Percentiles rank a stretch among this genome's conserved stretches.
Evolutionary conservation across 2,329 filamentous ascomycete species (phyloP).

Genomic region (Fusarium newnesense): DNA sequence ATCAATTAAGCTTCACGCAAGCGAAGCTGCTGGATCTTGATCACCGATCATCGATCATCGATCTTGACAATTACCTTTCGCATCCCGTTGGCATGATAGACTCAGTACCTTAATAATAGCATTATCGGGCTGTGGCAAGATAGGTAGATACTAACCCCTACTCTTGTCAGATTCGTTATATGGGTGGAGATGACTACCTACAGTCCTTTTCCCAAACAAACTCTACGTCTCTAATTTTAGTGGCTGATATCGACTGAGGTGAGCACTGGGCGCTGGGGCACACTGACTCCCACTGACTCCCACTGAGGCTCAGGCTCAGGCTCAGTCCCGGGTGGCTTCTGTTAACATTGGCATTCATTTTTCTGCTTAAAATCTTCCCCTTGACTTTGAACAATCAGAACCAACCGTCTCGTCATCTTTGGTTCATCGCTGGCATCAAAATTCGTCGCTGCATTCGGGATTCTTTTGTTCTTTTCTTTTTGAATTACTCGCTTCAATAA

Average conservation of each 20-base stretch:
- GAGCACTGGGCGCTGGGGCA: constrained; percentile 1
- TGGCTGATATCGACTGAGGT: constrained; percentile 12
- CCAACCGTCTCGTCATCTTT: not conserved
- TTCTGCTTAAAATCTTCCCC: constrained; percentile 5
- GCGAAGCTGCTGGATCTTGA: not conserved
- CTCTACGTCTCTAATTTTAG: not conserved
- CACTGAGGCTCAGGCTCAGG: too few relatives aligned
- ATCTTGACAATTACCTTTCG: not conserved
- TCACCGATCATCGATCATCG: not conserved
- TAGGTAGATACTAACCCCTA: not conserved
- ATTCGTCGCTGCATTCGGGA: not conserved
- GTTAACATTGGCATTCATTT: not conserved
- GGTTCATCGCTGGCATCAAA: constrained; percentile 3
- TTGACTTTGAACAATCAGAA: not conserved
- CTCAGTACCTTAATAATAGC: not conserved
- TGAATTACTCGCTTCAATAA: not conserved
- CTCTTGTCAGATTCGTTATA: not conserved
- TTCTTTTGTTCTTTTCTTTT: constrained; percentile 4
- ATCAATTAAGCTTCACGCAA: not conserved
- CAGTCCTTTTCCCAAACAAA: constrained; percentile 21
- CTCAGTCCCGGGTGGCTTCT: not conserved
- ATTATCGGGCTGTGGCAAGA: not conserved
- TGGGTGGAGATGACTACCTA: not conserved
- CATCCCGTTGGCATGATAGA: not conserved
- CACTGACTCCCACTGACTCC: constrained; percentile 14